Evolutionary conservation across 371 early-diverging fungal genomes (phyloP), one percentile per base, ranked within the genome.

Genomic region (Mortierella polycephala): DNA sequence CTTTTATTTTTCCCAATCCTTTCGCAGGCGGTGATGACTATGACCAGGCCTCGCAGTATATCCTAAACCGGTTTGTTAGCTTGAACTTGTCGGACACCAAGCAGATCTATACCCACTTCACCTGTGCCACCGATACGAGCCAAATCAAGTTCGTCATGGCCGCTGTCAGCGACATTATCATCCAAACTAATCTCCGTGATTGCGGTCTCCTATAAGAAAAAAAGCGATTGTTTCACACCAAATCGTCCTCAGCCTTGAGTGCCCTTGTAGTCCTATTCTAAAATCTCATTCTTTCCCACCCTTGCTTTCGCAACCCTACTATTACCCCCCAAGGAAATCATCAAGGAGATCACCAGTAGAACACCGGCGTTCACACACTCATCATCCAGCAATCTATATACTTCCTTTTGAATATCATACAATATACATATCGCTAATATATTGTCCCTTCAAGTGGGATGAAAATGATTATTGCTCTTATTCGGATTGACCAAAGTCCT

Each of bases 121-220:
- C 98, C 13, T 97, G 96, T 76, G 98, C 98, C 5, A 98, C 98
- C 11, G 98, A 98, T 83, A 98, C 98, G n/a, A 90, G 90, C 52
- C 97, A 98, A 84, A 95, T 98, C 71, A 93, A 92, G 82, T 94
- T 95, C 79, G 98, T 98, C 70, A 95, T 96, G 94, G 92, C 94
- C 7, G 95, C 96, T 16, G 96, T 97, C 54, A 97, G 95, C 75
- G 97, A 98, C 82, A 98, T 97, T 81, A 95, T 98, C 76, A 93
- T 96, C 67, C 95, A 95, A 81, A 86, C 87, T 66, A 95, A 94
- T 82, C 85, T 96, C 62, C 89, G 94, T 61, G 95, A 94, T 69
- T 89, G 89, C 72, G 97, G 98, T 55, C 77, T 97, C 68, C 84
- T 97, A 83, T 98, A 89, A 83, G 46, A 30, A 30, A 54, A 18